Evolutionary conservation across 116 monocot genomes (phyloP).

Genomic region (Iris pallida): DNA sequence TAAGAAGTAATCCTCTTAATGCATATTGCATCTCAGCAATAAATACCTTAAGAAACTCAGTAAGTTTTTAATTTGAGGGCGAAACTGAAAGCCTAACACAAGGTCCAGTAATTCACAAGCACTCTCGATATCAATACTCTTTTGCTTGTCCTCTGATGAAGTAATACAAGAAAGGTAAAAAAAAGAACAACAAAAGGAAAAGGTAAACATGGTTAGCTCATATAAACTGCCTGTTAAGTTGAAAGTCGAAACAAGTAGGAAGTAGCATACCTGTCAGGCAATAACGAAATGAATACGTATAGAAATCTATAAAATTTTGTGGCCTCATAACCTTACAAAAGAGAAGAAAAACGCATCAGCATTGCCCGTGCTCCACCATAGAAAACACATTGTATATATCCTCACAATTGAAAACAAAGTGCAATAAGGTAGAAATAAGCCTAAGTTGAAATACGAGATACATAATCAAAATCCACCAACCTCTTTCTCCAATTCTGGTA

Average conservation of each 20-base stretch:
- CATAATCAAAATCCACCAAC: constrained; percentile 22
- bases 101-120: constrained; percentile 73
- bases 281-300: constrained; percentile 76
- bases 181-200: neutral
- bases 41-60: constrained; percentile 70
- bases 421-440: neutral
- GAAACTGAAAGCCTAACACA: constrained; percentile 61
- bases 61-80: constrained; percentile 57
- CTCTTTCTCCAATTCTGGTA: constrained; percentile 80
- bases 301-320: constrained; percentile 74
- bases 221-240: neutral
- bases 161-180: neutral
- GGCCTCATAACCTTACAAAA: constrained; percentile 61
- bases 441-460: neutral
- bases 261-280: constrained; percentile 67
- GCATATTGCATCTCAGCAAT: neutral
- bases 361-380: neutral
- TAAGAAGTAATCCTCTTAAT: neutral
- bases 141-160: constrained; percentile 76
- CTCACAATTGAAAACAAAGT: constrained; percentile 1
- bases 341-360: constrained; percentile 6
- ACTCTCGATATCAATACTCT: constrained; percentile 75
- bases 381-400: neutral
- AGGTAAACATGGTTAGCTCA: neutral
- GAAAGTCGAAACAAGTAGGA: neutral